Base-by-base conservation (phyloP, 371 early-diverging fungal species). In the Choanephora cucurbitarum region DNA sequence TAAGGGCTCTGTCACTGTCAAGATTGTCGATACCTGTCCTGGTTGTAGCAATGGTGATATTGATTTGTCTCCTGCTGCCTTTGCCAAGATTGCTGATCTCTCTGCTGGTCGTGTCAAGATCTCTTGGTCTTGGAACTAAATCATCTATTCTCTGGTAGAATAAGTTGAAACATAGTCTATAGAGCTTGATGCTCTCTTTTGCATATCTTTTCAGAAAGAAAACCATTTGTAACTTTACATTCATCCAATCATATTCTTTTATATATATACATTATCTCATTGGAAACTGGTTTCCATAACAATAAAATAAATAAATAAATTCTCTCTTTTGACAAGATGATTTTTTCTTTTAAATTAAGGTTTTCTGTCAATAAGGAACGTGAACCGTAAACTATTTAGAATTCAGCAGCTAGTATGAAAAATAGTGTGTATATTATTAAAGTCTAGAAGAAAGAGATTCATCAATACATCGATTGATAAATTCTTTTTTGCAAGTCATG, bases 391-490 rank as follows among this genome's bases (percentile, higher is more conserved):
- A 13, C 37, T 2, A 13, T 37, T 37, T 37, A 9, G 10, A 37
- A 37, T 14, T 37, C 10, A 13, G 10, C 9, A 37, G 11, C 14
- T 37, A 37, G 10, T 5, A 32, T 5, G 10, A 32, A 32, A 48
- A 32, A 1, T 17, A 42, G 4, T 45, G 33, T n/a, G 4, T 44
- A 34, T 46, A 9, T 23, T 23, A 23, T 37, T 39, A 28, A 23
- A 57, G 31, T 57, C 57, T 49, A 37, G 43, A 43, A 13, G 56
- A 55, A 11, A 55, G 22, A 6, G 42, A 48, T 33, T 58, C 51
- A 62, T 94, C 95, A 55, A 97, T 95, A 54, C 83, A 82, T 28
- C 79, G 68, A 64, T 95, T 89, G 60, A 96, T 94, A 44, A 55
- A 64, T 88, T 91, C 72, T 67, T 91, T 92, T 66, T 83, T 78